Base-by-base conservation (phyloP, 139 green algal species). In the Deuterostichococcus epilithicus region DNA sequence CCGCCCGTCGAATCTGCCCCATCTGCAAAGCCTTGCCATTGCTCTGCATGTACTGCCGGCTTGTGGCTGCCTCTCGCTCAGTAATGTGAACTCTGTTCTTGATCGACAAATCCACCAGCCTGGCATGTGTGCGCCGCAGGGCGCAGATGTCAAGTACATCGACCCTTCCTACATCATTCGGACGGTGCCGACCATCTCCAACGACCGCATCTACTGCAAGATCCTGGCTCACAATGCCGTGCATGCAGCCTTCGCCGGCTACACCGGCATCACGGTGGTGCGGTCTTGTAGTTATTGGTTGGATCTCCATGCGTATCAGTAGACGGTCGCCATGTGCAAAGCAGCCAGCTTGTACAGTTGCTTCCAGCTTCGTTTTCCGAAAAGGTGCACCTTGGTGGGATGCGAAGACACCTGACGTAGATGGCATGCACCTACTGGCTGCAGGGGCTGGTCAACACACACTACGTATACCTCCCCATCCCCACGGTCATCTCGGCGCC, bases 181-280 rank as follows among this genome's bases (percentile, higher is more conserved):
- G 26, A 90, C 93, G 22, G 92, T 97, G 38, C 87, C 92, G 47
- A 94, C 90, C 39, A 97, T 90, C 70, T 87, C 87, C 58, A 90
- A 86, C 47, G 95, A 98, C 87, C 90, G 93, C 75, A 94, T 96
- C 76, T 97, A 97, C 86, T 97, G 92, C 88, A 96, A 95, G 65
- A n/a, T 94, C 67, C 83, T 99, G 75, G 95, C 91, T 0, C 94
- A 99, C 80, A 93, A 93, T 66, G 92, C 95, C 23, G 94, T 99
- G 68, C 95, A 99, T 76, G 95, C 85, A 6, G 94, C 95, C 1
- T 98, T 99, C 88, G 95, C 92, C 1, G 95, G 93, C 39, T 95
- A 86, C 83, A 94, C 87, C 2, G 88, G 87, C 26, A 79, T 90
- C 34, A 92, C 91, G 2, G 75, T 82, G 26, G 80, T 39, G 32